These are phyloP conservation scores for Rhizopogon salebrosus DNA, from an alignment of 768 basidiomycete genomes.

Conservation along the genomic window DNA sequence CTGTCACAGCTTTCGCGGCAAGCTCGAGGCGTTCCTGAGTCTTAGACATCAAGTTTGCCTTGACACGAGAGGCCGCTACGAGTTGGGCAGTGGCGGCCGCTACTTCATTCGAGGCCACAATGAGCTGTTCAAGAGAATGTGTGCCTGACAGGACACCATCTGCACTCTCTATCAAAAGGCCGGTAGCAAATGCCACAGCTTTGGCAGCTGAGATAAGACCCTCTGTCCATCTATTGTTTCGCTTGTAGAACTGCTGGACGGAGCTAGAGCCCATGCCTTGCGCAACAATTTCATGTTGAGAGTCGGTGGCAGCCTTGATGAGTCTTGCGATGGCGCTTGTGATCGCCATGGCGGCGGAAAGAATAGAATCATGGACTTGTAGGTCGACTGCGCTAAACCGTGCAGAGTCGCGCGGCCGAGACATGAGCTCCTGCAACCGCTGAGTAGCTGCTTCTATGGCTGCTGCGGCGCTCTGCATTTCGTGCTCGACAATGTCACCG, in stretches of 20 bases:
- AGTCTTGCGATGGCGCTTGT: constrained; percentile 92
- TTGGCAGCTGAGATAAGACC: constrained; percentile 98
- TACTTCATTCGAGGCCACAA: constrained; percentile 99
- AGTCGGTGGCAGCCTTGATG: constrained; percentile 95
- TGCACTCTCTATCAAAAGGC: constrained; percentile 91
- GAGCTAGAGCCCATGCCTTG: constrained; percentile 92
- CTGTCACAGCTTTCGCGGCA: constrained; percentile 96
- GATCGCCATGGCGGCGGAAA: constrained; percentile 90
- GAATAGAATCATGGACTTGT: constrained; percentile 97
- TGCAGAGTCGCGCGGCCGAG: constrained; percentile 81
- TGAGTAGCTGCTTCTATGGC: constrained; percentile 93
- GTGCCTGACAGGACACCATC: constrained; percentile 97
- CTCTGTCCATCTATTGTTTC: constrained; percentile 99
- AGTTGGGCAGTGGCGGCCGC: constrained; percentile 96
- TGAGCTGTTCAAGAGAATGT: constrained; percentile 96
- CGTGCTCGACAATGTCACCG: constrained; percentile 92
- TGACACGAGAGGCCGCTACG: constrained; percentile 96
- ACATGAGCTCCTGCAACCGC: constrained; percentile 87
- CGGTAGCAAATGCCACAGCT: constrained; percentile 95
- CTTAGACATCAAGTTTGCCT: constrained; percentile 97
- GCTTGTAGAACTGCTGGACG: constrained; percentile 97
- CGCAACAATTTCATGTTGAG: constrained; percentile 96
- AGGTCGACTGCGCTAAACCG: constrained; percentile 88
- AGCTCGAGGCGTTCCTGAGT: constrained; percentile 95
- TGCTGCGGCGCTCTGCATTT: constrained; percentile 89